Conservation (phyloP, 2,329 filamentous ascomycete species). For the Colletotrichum tanaceti region DNA sequence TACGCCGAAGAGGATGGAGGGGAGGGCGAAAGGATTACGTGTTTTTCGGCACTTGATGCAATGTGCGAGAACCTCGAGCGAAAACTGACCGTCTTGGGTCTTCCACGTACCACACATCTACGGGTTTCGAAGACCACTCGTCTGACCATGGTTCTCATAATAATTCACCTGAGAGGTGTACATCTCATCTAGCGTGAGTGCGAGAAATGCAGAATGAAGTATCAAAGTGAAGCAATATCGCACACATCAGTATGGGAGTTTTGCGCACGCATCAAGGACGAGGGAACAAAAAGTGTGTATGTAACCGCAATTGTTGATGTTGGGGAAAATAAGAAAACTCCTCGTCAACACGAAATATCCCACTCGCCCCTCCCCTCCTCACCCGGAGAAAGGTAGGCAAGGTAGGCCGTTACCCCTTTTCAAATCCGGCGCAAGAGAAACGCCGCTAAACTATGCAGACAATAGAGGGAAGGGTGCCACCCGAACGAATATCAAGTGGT, state of each 20-base stretch:
- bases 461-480: slow-evolving; percentile 1
- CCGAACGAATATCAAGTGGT: neutral
- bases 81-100: neutral
- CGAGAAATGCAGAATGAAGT: neutral
- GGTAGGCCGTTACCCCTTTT: neutral
- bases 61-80: neutral
- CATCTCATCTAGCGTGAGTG: neutral
- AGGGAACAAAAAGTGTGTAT: neutral
- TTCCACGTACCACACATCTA: neutral
- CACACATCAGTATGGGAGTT: neutral
- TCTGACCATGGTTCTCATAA: no score
- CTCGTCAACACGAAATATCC: neutral
- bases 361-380: neutral
- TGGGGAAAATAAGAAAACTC: slow-evolving; percentile 23
- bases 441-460: slow-evolving; percentile 32
- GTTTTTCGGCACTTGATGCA: neutral
- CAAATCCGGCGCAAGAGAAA: slow-evolving; percentile 3
- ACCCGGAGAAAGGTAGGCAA: neutral
- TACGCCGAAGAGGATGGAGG: neutral
- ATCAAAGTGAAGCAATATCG: neutral
- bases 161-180: neutral
- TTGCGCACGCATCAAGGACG: neutral
- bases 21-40: neutral
- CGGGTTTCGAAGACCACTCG: neutral
- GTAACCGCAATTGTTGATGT: neutral